Evolutionary conservation across 441 rosid genomes (phyloP).

Genomic region (Monsonia emarginata): DNA sequence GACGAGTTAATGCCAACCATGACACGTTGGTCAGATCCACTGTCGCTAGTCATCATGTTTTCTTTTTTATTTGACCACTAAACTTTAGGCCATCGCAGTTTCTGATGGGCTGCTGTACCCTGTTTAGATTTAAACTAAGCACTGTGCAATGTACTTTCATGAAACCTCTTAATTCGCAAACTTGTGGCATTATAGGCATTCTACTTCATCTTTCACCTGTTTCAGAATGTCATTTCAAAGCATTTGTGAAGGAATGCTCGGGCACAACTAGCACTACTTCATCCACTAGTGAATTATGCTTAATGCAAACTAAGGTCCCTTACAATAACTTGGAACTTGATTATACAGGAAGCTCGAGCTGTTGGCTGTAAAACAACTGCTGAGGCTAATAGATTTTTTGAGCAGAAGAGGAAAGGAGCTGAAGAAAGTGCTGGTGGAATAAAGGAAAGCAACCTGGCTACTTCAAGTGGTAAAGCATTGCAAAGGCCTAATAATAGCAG

Average conservation of each 20-base stretch:
- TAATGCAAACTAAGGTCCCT: background rate
- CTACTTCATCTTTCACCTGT: too few relatives aligned
- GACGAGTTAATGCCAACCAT: too few relatives aligned
- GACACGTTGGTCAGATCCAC: too few relatives aligned
- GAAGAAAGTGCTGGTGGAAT: slow-evolving; percentile 44
- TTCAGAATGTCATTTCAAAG: background rate
- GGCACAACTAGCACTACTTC: background rate
- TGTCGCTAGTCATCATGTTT: too few relatives aligned
- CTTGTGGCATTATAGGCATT: too few relatives aligned
- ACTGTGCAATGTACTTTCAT: too few relatives aligned
- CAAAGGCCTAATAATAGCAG: slow-evolving; percentile 32
- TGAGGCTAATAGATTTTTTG: slow-evolving; percentile 52
- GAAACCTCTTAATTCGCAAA: too few relatives aligned
- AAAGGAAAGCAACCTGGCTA: slow-evolving; percentile 42
- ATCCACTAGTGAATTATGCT: background rate
- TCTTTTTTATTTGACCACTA: too few relatives aligned
- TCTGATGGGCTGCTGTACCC: too few relatives aligned
- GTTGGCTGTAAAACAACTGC: slow-evolving; percentile 58
- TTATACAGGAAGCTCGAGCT: slow-evolving; percentile 70
- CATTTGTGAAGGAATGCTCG: background rate
- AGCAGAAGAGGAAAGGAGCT: slow-evolving; percentile 57
- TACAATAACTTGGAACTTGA: background rate
- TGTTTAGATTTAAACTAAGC: too few relatives aligned
- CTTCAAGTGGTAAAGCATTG: slow-evolving; percentile 46
- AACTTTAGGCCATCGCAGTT: too few relatives aligned